Base-by-base conservation (phyloP, 768 basidiomycete genomes). In the Boletus reticulatus region DNA sequence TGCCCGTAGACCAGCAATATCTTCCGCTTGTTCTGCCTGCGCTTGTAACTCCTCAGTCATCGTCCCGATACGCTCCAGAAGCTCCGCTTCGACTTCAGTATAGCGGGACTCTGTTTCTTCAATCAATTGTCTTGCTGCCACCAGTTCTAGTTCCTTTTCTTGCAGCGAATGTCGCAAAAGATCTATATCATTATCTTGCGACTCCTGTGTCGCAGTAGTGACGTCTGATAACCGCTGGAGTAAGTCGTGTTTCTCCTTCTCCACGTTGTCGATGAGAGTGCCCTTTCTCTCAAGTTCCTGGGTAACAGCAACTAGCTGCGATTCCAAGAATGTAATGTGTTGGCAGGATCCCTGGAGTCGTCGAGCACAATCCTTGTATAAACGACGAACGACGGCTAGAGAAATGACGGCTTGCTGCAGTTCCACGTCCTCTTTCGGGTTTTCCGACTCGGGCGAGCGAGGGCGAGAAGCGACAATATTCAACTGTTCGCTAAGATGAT, bases 151-250 rank as follows among this genome's bases (percentile, higher is more conserved):
- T 39, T 66, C 67, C 31, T 65, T 71, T 31, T 73, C 67, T 10
- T 67, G 62, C n/a, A 81, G 68, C 38, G 66, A 77, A 17, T 63
- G 60, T 48, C 73, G 74, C 22, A 82, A 53, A 20, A 72, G 63
- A 44, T 79, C 76, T 50, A 70, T 29, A 29, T 29, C 29, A 29
- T 42, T 20, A 38, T 56, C 34, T 20, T 47, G 51, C n/a, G 37
- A 50, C 9, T 20, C 11, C 6, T 50, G 48, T 11, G 46, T 46
- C 31, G 48, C 16, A 10, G 43, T 29, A 38, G 57, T 46, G 16
- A 51, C 17, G 12, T 58, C 60, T 10, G 60, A 55, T 22, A 59
- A 17, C 7, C 45, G 58, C 46, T 51, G 59, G 24, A 49, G 58
- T 42, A 67, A 20, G 7, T 13, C 48, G 11, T 57, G 54, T 14